Conservation (phyloP, 805 yeast species). For the Candida sakaeoensis region DNA sequence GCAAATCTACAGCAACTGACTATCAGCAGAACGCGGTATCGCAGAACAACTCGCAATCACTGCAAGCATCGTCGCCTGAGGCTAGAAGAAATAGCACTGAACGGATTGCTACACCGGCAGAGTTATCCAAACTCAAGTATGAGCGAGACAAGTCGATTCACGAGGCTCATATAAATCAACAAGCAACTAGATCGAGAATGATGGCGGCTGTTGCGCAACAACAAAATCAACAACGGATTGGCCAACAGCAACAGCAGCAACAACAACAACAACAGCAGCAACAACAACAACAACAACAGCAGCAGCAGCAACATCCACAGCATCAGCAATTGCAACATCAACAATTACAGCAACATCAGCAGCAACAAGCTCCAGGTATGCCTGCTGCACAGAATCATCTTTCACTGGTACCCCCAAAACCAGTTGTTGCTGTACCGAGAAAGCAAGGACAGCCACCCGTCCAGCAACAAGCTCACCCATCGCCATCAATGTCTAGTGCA, state of each 20-base stretch:
- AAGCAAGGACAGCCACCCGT: constrained; percentile 15
- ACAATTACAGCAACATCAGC: constrained; percentile 17
- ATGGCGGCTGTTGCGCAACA: constrained; percentile 41
- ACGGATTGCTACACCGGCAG: constrained; percentile 69
- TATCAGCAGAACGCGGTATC: neutral
- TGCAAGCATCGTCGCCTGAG: constrained; percentile 2
- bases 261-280: constrained; percentile 17
- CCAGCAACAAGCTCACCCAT: constrained; percentile 7
- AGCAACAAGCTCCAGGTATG: constrained; percentile 3
- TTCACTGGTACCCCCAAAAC: constrained; percentile 10
- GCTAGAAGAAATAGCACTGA: constrained; percentile 22
- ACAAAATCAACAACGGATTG: constrained; percentile 17
- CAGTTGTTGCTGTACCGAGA: constrained; percentile 2
- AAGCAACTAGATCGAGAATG: constrained; percentile 40
- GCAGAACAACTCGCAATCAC: constrained; percentile 3
- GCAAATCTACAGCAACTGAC: constrained; percentile 14
- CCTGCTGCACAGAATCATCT: neutral
- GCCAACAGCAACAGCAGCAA: constrained; percentile 6
- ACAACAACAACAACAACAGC: constrained; percentile 17
- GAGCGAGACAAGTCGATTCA: constrained; percentile 85
- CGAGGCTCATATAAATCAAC: constrained; percentile 58
- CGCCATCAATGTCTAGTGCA: constrained; percentile 10
- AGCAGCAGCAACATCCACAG: constrained; percentile 14
- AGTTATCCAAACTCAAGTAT: constrained; percentile 73
- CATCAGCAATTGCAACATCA: constrained; percentile 6